These are phyloP conservation scores for Microsporum canis DNA, from an alignment of 2,329 filamentous ascomycete genomes.

Conservation along the genomic window DNA sequence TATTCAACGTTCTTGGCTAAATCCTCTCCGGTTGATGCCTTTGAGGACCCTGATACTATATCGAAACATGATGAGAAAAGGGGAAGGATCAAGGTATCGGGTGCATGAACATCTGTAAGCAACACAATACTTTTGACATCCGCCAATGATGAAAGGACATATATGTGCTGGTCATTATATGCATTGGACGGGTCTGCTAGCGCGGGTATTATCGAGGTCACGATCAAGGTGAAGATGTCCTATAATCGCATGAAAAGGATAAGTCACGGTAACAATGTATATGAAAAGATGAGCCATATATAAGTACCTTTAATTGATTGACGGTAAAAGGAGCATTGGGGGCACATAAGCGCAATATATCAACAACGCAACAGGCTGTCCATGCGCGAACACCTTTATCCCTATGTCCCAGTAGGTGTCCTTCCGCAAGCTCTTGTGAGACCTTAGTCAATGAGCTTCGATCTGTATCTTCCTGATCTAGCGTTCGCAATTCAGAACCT, in stretches of 20 bases:
- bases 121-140: conserved; percentile 93
- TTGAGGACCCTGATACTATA: conserved; percentile 68
- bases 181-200: conserved; percentile 77
- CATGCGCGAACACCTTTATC: conserved; percentile 88
- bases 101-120: conserved; percentile 72
- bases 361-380: conserved; percentile 77
- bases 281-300: neutral
- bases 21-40: conserved; percentile 63
- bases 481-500: conserved; percentile 66
- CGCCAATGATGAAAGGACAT: conserved; percentile 75
- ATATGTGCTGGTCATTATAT: conserved; percentile 88
- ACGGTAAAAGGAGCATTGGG: conserved; percentile 89
- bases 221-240: conserved; percentile 88
- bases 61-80: conserved; percentile 89
- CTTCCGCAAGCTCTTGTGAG: conserved; percentile 71
- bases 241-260: conserved; percentile 27
- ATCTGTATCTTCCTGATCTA: conserved; percentile 79
- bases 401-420: conserved; percentile 77
- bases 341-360: conserved; percentile 84
- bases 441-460: conserved; percentile 73
- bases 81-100: conserved; percentile 65
- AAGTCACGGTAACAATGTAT: neutral
- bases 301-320: conserved; percentile 71
- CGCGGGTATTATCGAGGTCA: conserved; percentile 70
- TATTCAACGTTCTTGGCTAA: conserved; percentile 89